Percentiles rank a stretch among this genome's conserved stretches.
These are phyloP conservation scores for Dillenia suffruticosa DNA, from an alignment of 164 flowering plant species.

Conservation along the genomic window DNA sequence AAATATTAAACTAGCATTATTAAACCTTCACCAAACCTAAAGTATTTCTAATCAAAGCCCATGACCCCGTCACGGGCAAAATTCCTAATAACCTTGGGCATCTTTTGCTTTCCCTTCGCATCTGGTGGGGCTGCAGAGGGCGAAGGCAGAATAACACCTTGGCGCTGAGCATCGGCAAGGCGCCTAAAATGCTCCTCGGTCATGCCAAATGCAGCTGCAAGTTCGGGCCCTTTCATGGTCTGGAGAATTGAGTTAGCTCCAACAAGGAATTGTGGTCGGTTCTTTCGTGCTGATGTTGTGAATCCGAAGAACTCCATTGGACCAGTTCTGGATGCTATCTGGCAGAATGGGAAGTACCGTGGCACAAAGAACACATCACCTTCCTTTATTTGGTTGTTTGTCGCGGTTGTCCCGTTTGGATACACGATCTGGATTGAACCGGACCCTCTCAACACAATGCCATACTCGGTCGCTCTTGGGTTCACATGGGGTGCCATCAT, in stretches of 20 bases:
- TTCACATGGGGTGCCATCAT: slow-evolving; percentile 98
- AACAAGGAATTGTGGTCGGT: slow-evolving; percentile 76
- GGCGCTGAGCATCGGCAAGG: slow-evolving; percentile 43
- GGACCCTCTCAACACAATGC: slow-evolving; percentile 57
- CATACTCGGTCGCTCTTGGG: slow-evolving; percentile 85
- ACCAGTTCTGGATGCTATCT: slow-evolving; percentile 71
- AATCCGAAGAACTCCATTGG: slow-evolving; percentile 92
- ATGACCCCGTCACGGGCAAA: slow-evolving; percentile 21
- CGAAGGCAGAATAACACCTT: slow-evolving; percentile 57
- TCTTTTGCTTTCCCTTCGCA: slow-evolving; percentile 4
- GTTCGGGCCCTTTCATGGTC: slow-evolving; percentile 47
- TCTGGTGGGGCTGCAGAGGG: slow-evolving; percentile 33
- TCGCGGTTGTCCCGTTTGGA: slow-evolving; percentile 78
- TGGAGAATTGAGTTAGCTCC: slow-evolving; percentile 61
- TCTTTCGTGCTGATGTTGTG: slow-evolving; percentile 71
- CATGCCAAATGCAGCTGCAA: slow-evolving; percentile 63
- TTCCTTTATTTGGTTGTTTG: slow-evolving; percentile 50
- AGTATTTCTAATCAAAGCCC: slow-evolving; percentile 16
- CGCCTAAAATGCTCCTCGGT: slow-evolving; percentile 24
- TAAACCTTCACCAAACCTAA: too few species aligned
- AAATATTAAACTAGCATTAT: too few species aligned
- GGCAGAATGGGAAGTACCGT: slow-evolving; percentile 88
- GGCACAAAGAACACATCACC: slow-evolving; percentile 88
- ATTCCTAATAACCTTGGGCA: slow-evolving; percentile 15
- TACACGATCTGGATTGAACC: slow-evolving; percentile 68